Percentiles rank a stretch among this genome's conserved stretches.
Conservation (phyloP, 805 yeast species). For the Starmerella apis region DNA sequence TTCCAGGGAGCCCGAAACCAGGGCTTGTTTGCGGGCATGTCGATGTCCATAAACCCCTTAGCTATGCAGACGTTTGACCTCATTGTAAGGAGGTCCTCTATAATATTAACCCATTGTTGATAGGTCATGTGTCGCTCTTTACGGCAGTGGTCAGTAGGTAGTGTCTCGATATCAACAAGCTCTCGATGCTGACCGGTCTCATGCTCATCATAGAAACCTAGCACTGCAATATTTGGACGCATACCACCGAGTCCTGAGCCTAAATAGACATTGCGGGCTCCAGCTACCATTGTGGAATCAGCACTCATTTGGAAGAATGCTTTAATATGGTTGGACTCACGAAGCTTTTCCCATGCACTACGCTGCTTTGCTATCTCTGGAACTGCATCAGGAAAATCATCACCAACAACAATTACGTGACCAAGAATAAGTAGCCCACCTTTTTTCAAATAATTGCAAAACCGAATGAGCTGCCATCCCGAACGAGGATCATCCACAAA, state of each 20-base stretch:
- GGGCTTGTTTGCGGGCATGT: constrained; percentile 42
- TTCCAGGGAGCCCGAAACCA: constrained; percentile 24
- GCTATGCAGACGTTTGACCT: constrained; percentile 91
- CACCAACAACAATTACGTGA: constrained; percentile 62
- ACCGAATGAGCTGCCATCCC: constrained; percentile 80
- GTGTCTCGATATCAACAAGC: constrained; percentile 33
- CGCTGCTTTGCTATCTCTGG: constrained; percentile 63
- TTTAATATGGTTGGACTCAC: constrained; percentile 69
- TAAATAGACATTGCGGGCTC: constrained; percentile 78
- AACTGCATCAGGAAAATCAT: constrained; percentile 49
- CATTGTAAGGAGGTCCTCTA: constrained; percentile 82
- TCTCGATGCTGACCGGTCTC: constrained; percentile 23
- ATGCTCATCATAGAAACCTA: constrained; percentile 71
- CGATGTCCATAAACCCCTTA: constrained; percentile 62
- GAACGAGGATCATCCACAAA: constrained; percentile 87
- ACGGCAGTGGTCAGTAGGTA: constrained; percentile 74
- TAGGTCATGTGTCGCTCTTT: constrained; percentile 59
- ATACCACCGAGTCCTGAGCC: constrained; percentile 98
- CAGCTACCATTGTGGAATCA: constrained; percentile 87
- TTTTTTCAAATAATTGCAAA: constrained; percentile 88
- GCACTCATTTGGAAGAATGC: constrained; percentile 90
- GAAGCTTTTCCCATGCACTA: constrained; percentile 69
- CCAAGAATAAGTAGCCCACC: constrained; percentile 91
- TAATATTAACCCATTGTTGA: constrained; percentile 79
- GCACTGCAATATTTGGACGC: constrained; percentile 89